phyloP scores from a whole-genome alignment of 1,284 basidiomycete species.

The Malassezia globosa region DNA sequence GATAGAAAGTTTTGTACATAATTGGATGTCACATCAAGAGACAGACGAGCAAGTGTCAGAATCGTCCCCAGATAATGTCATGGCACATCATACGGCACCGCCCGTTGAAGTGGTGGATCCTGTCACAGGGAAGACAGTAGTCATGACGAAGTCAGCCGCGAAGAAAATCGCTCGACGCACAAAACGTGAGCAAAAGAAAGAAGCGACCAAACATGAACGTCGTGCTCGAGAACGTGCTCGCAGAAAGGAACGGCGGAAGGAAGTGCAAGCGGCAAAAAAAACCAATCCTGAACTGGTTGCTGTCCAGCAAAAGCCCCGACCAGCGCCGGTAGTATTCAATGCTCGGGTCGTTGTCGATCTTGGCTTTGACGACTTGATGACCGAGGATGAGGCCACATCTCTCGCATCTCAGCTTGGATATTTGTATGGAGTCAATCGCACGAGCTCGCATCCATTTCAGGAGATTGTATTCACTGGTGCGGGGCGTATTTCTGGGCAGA shows the following conservation, averaged over 20 bases:
- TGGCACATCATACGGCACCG: background rate
- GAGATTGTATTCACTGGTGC: constrained; percentile 67
- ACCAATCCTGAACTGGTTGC: constrained; percentile 47
- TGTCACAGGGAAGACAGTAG: constrained; percentile 6
- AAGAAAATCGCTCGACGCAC: constrained; percentile 60
- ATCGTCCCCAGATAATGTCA: no score
- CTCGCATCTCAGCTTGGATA: constrained; percentile 77
- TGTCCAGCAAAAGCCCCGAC: constrained; percentile 22
- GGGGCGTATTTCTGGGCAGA: constrained; percentile 5
- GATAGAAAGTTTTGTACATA: no score
- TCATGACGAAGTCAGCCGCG: constrained; percentile 62
- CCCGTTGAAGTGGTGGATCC: constrained; percentile 9
- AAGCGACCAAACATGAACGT: constrained; percentile 62
- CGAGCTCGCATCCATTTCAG: constrained; percentile 60
- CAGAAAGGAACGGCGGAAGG: constrained; percentile 49
- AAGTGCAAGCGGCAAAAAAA: background rate
- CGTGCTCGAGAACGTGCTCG: constrained; percentile 55
- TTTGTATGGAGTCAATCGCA: constrained; percentile 74
- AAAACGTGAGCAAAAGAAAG: constrained; percentile 52
- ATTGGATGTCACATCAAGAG: no score
- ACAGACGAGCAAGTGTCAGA: no score
- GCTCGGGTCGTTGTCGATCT: constrained; percentile 70
- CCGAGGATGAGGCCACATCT: constrained; percentile 81
- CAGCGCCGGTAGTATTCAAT: constrained; percentile 51
- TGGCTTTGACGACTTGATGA: constrained; percentile 89